Base-by-base conservation (phyloP, 2,329 filamentous ascomycete species). In the Alternaria tenuissima region DNA sequence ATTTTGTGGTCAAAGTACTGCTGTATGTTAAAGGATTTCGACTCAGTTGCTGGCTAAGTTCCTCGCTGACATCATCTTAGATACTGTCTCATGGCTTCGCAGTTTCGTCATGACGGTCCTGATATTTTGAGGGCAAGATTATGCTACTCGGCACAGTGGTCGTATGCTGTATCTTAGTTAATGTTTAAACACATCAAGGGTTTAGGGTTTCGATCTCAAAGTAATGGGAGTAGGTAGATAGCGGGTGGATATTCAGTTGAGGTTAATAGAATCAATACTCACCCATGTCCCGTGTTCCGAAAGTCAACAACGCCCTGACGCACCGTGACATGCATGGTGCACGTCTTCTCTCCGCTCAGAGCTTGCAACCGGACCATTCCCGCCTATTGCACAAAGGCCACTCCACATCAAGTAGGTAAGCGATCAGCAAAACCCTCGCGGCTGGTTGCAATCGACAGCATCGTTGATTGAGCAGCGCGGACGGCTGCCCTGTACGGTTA, bases 401-500 rank as follows among this genome's bases (percentile, higher is more conserved):
- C 22, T 49, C 54, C 54, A 52, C 54, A 38, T 16, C 24, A 20
- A 20, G 26, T 28, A 48, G 48, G 28, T 42, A 36, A 43, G 48
- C 42, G 48, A 57, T 57, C 47, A 36, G 36, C 39, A 18, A 36
- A 32, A 59, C 30, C 42, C 47, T 58, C 38, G 56, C 47, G 41
- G 36, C 47, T 56, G 12, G 46, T 43, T 47, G 49, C n/a, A 24
- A 62, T 56, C 47, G 60, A 52, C 32, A n/a, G 22, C 28, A 43
- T 20, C 38, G 38, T 52, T 48, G 52, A 60, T 49, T 52, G 61
- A 61, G 53, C 49, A 44, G 49, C 53, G 52, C 41, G 18, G 30
- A 16, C 1, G 38, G 34, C 30, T 63, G 22, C 57, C 39, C 6
- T 20, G 46, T 57, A 44, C 44, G 47, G 61, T 36, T 63, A 61